Base-by-base conservation (phyloP, 768 basidiomycete species). In the Ramaria sp. region DNA sequence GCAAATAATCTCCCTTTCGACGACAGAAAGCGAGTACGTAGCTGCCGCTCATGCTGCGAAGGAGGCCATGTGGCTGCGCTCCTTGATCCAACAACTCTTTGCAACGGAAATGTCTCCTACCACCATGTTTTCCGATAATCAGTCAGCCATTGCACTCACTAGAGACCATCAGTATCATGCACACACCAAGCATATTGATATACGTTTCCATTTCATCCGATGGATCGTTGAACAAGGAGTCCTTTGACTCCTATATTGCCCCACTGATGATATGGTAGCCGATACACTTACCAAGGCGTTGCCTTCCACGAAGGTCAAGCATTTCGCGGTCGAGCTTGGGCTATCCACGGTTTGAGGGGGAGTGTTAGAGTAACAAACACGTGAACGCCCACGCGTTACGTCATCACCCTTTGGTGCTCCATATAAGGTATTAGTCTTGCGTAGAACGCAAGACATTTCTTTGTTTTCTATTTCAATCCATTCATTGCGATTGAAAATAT, bases 21-120 rank as follows among this genome's bases (percentile, higher is more conserved):
- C 65, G 4, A 63, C 63, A 10, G 73, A 78, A 62, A 72, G 76
- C 1, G 75, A 79, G 61, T 77, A 78, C 61, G 72, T 76, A 43
- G 73, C 75, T 4, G 62, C 67, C 0, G 62, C 65, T 12, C 63
- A 73, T 33, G 64, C 71, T 1, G 52, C 57, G 12, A 48, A 60
- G 22, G 61, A 71, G 52, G 61, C 59, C 0, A n/a, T 71, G 2
- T 72, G 68, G 68, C 31, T 64, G 13, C 50, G 52, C 2, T 48
- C 24, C 11, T 41, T 66, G 1, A 42, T 70, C 7, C 15, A 20
- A 1, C 61, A 65, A 43, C 33, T 68, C 12, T 17, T 41, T 31
- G 24, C 1, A 5, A 13, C 30, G 46, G 20, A 54, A 59, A 0
- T 20, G 54, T 53, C 30, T 33, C 59, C 12, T 57, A 64, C 43